Evolutionary conservation across 2,329 filamentous ascomycete genomes (phyloP).

Genomic region (Talaromyces sp.): DNA sequence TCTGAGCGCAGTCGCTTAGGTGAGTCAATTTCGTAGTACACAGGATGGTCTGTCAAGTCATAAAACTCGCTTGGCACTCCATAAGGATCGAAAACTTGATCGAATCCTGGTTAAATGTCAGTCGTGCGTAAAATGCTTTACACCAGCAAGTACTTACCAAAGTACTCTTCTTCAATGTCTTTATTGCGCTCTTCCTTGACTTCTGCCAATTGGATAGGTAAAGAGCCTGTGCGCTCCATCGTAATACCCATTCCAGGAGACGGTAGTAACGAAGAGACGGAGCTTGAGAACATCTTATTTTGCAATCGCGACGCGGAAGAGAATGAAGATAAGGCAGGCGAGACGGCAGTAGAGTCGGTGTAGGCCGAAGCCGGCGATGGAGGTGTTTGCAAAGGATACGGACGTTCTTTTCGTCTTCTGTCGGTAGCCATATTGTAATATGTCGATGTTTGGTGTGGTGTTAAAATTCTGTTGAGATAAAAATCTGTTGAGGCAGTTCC

Average conservation of each 20-base stretch:
- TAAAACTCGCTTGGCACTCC: constrained; percentile 10
- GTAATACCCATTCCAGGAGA: constrained; percentile 53
- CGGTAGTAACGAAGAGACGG: constrained; percentile 68
- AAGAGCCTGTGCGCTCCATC: constrained; percentile 48
- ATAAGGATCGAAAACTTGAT: constrained; percentile 13
- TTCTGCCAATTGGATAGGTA: constrained; percentile 70
- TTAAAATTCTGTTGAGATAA: background rate
- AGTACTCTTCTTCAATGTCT: constrained; percentile 59
- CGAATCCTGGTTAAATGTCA: constrained; percentile 2
- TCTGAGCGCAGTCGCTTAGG: constrained; percentile 52
- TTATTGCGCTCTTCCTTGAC: constrained; percentile 74
- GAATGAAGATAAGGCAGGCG: constrained; percentile 41
- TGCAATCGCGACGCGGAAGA: constrained; percentile 40
- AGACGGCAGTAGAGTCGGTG: constrained; percentile 36
- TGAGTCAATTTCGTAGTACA: background rate
- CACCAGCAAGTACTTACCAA: constrained; percentile 60
- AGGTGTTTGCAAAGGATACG: constrained; percentile 12
- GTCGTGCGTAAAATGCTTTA: background rate
- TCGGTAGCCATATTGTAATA: constrained; percentile 8
- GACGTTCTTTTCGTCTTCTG: constrained; percentile 11
- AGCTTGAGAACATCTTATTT: constrained; percentile 54
- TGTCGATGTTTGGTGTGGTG: too few relatives aligned
- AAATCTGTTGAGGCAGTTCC: background rate
- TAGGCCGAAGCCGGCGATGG: constrained; percentile 33
- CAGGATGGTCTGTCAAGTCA: constrained; percentile 9